Conservation (phyloP, 2,329 filamentous ascomycete species). For the Cadophora luteo-olivacea region DNA sequence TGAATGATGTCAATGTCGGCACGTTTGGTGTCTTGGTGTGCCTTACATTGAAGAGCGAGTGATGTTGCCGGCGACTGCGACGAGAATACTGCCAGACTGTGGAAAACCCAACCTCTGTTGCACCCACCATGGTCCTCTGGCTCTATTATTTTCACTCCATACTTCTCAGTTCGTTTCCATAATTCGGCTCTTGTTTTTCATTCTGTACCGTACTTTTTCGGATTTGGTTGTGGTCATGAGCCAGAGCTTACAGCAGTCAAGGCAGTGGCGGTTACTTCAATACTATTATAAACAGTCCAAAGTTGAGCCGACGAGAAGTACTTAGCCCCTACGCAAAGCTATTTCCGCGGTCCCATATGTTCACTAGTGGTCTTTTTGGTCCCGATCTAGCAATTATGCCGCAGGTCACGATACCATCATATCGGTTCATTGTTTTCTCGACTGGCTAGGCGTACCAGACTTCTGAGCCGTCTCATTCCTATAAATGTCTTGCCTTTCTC, state of each 20-base stretch:
- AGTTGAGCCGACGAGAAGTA: too few relatives aligned
- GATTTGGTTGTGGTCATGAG: too few relatives aligned
- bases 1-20: background rate
- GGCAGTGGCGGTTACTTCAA: too few relatives aligned
- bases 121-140: background rate
- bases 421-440: background rate
- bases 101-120: background rate
- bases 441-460: constrained; percentile 3
- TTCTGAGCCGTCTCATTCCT: background rate
- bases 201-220: background rate
- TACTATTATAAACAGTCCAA: too few relatives aligned
- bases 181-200: background rate
- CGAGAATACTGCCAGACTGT: background rate
- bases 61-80: background rate
- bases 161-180: background rate
- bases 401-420: background rate
- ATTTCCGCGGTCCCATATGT: background rate
- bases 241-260: too few relatives aligned
- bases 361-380: background rate
- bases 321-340: background rate
- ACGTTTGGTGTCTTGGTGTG: background rate
- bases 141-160: background rate
- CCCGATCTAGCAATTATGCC: background rate
- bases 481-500: background rate
- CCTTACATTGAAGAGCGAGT: background rate